Percentiles rank a stretch among this genome's conserved stretches.
Evolutionary conservation across 495 filamentous ascomycete genomes (phyloP).

Genomic region (Neurospora sp.): DNA sequence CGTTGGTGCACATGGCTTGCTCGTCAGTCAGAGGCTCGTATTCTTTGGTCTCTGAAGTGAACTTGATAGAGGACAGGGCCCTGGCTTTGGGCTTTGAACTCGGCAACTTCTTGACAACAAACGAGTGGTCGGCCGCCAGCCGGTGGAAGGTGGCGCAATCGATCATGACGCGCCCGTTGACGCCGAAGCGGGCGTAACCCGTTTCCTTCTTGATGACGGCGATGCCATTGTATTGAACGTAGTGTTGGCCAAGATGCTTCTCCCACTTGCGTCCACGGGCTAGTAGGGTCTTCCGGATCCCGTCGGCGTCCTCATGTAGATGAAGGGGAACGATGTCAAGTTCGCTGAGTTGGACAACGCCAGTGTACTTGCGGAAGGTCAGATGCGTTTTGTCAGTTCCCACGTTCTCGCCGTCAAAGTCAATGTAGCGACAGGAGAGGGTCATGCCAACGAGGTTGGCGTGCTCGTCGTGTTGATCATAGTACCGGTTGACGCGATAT

Average conservation of each 20-base stretch:
- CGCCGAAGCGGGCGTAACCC: constrained; percentile 16
- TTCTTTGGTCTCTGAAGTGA: constrained; percentile 1
- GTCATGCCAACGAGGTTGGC: not conserved
- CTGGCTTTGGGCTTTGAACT: not conserved
- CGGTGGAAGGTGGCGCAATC: constrained; percentile 26
- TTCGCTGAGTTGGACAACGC: constrained; percentile 15
- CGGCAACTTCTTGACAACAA: constrained; percentile 7
- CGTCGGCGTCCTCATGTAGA: constrained; percentile 13
- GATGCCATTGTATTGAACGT: constrained; percentile 18
- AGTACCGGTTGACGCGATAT: constrained; percentile 10
- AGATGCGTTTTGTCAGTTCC: constrained; percentile 14
- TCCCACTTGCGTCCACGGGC: constrained; percentile 26
- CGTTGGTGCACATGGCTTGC: constrained; percentile 16
- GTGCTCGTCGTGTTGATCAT: constrained; percentile 11
- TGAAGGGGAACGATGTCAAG: constrained; percentile 18
- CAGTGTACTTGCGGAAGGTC: constrained; percentile 16
- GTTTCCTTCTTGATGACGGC: constrained; percentile 15
- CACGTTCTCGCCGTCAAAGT: constrained; percentile 25
- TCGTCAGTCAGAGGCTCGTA: constrained; percentile 19
- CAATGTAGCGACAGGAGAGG: constrained; percentile 11
- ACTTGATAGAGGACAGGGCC: not conserved
- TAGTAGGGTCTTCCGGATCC: constrained; percentile 12
- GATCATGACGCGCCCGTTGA: constrained; percentile 27
- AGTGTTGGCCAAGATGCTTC: constrained; percentile 19
- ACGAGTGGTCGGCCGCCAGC: constrained; percentile 14